Percentiles rank a stretch among this genome's conserved stretches.
phyloP scores from a whole-genome alignment of 371 early-diverging fungal genomes.

The Lichtheimia corymbifera region DNA sequence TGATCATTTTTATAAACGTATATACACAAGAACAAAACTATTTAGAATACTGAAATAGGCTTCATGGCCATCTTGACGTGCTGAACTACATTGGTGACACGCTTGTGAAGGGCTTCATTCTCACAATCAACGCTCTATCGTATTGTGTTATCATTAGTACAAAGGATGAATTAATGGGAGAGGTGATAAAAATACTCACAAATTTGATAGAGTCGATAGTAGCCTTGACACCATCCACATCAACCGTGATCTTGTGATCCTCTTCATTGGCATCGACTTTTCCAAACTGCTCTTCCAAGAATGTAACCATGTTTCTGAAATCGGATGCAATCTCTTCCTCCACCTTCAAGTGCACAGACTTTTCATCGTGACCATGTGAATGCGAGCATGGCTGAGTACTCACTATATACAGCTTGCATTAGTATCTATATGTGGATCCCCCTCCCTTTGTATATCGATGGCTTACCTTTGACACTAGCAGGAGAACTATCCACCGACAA shows the following conservation, averaged over 20 bases:
- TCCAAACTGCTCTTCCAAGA: slow-evolving; percentile 48
- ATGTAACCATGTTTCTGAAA: slow-evolving; percentile 31
- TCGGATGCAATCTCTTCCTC: slow-evolving; percentile 32
- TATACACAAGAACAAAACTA: not conserved
- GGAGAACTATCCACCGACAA: slow-evolving; percentile 86
- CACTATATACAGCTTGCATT: slow-evolving; percentile 15
- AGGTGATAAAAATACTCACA: slow-evolving; percentile 35
- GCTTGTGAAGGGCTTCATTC: slow-evolving; percentile 30
- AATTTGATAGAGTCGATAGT: slow-evolving; percentile 47
- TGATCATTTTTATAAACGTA: not conserved
- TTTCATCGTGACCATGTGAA: slow-evolving; percentile 13
- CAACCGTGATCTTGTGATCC: slow-evolving; percentile 38
- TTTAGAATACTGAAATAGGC: slow-evolving; percentile 24
- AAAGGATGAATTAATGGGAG: not conserved
- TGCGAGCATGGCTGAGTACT: slow-evolving; percentile 46
- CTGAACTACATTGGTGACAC: slow-evolving; percentile 31
- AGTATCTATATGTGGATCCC: not conserved
- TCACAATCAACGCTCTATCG: slow-evolving; percentile 35
- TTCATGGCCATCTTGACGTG: slow-evolving; percentile 34
- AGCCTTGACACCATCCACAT: slow-evolving; percentile 48
- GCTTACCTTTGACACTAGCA: slow-evolving; percentile 84
- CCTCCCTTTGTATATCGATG: not conserved
- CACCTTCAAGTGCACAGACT: slow-evolving; percentile 16
- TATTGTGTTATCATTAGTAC: not conserved
- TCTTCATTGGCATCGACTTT: slow-evolving; percentile 39